These are phyloP conservation scores for Filobasidium wieringae DNA, from an alignment of 768 basidiomycete genomes.

Conservation along the genomic window DNA sequence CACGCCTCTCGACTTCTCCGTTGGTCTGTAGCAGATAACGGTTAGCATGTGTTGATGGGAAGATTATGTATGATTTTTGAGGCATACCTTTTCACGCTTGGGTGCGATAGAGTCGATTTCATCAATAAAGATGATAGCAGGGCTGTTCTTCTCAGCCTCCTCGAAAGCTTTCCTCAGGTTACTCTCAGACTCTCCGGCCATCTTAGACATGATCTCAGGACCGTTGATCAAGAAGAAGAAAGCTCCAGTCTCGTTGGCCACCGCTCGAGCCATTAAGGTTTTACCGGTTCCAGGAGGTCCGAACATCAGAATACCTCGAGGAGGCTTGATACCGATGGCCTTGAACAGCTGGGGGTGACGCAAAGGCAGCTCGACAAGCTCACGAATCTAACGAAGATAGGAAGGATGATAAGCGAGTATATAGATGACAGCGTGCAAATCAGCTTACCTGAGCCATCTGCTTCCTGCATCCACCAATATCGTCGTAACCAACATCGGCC, in stretches of 20 bases:
- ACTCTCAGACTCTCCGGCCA: constrained; percentile 97
- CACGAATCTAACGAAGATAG: constrained; percentile 65
- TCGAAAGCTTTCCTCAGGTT: constrained; percentile 97
- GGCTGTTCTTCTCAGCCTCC: constrained; percentile 99
- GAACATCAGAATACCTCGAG: constrained; percentile 95
- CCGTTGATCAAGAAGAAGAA: constrained; percentile 99
- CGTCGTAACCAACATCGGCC: constrained; percentile 94
- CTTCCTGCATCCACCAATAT: constrained; percentile 97
- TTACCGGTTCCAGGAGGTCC: constrained; percentile 99
- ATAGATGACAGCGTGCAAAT: not conserved
- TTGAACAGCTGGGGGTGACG: constrained; percentile 99
- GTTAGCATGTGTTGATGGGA: not conserved
- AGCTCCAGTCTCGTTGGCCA: constrained; percentile 98
- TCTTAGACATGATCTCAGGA: constrained; percentile 99
- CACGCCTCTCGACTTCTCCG: constrained; percentile 98
- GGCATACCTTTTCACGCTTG: constrained; percentile 88
- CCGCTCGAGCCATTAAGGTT: constrained; percentile 97
- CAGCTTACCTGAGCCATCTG: constrained; percentile 74
- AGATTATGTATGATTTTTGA: not conserved
- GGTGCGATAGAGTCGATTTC: constrained; percentile 99
- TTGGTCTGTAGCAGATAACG: constrained; percentile 57
- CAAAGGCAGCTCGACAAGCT: constrained; percentile 92
- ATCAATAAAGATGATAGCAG: constrained; percentile 99
- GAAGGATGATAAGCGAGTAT: not conserved
- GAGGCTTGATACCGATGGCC: constrained; percentile 99